Base-by-base conservation (phyloP, 176 grass and related monocot species). In the Juncus effusus region DNA sequence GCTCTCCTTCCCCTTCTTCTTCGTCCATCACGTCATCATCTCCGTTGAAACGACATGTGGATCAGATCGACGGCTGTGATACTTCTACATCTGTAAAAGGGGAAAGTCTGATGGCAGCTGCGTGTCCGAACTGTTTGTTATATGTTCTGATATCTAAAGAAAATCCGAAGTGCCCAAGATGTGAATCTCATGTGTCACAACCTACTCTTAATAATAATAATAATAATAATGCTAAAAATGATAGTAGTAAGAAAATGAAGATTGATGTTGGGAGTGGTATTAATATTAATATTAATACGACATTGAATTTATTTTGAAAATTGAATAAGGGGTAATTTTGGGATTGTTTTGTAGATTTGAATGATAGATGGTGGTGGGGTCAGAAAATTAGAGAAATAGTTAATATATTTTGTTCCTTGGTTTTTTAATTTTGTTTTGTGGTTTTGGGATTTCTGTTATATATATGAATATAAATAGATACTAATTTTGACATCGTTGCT, bases 81-180 rank as follows among this genome's bases (percentile, higher is more conserved):
- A 85, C 78, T 0, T 78, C 85, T 5, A 60, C 19, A 10, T 10
- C 14, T 63, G 82, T 59, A 12, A 73, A 42, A 6, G 64, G 62
- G 10, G 76, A 63, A 2, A 76, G 83, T 28, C 58, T 99, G 85
- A 79, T 87, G 64, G 95, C 89, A 4, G 89, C 89, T 4, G 95
- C 89, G 47, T 99, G 95, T 79, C 83, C 95, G 11, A 74, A 77
- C 14, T 99, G 95, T 80, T 83, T 94, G 69, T 76, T 99, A 9
- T 99, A 94, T 82, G 95, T 99, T 65, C 67, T 99, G 73, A 92
- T 99, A 79, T 80, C 95, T 4, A 85, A 80, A 52, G 80, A 67
- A 38, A 81, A 90, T 56, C 95, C 95, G 0, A 76, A 85, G 62
- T 99, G 95, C 73, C 95, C 95, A 5, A 74, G 80, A 19, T 99